phyloP scores from a whole-genome alignment of 768 basidiomycete species.

The Boletus tomentosulus region DNA sequence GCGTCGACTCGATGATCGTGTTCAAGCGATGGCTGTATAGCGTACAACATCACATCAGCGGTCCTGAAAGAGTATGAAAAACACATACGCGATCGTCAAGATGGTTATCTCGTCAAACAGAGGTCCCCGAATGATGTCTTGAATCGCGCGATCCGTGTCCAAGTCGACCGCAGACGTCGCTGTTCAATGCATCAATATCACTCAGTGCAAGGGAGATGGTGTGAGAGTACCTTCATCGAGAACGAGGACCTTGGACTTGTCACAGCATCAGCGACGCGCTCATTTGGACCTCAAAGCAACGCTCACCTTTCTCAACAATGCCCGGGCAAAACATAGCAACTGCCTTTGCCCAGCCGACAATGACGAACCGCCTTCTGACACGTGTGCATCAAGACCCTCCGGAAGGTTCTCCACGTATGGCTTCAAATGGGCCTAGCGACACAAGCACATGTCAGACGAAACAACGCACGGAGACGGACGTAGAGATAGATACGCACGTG shows the following conservation, averaged over 20 bases:
- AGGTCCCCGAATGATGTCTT: conserved; percentile 79
- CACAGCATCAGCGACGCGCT: neutral
- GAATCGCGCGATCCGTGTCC: conserved; percentile 85
- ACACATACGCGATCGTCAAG: conserved; percentile 75
- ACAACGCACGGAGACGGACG: too few relatives aligned
- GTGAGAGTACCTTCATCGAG: conserved; percentile 75
- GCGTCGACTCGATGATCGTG: conserved; percentile 78
- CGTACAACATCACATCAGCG: too few relatives aligned
- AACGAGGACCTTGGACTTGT: conserved; percentile 85
- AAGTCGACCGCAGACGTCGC: conserved; percentile 89
- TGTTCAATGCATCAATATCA: conserved; percentile 22
- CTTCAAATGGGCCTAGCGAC: conserved; percentile 56
- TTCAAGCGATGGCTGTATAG: conserved; percentile 65
- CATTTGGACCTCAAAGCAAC: neutral
- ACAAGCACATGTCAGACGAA: neutral
- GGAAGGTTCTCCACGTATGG: conserved; percentile 62
- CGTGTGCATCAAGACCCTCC: conserved; percentile 65
- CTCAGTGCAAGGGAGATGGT: neutral
- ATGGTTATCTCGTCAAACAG: conserved; percentile 78
- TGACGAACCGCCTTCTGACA: conserved; percentile 77
- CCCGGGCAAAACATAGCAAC: conserved; percentile 84
- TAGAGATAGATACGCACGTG: conserved; percentile 37
- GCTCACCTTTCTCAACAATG: conserved; percentile 67
- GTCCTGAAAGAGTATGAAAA: too few relatives aligned
- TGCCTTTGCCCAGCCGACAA: conserved; percentile 85